phyloP scores from a whole-genome alignment of 139 green algal species.

The Microglena sp. region DNA sequence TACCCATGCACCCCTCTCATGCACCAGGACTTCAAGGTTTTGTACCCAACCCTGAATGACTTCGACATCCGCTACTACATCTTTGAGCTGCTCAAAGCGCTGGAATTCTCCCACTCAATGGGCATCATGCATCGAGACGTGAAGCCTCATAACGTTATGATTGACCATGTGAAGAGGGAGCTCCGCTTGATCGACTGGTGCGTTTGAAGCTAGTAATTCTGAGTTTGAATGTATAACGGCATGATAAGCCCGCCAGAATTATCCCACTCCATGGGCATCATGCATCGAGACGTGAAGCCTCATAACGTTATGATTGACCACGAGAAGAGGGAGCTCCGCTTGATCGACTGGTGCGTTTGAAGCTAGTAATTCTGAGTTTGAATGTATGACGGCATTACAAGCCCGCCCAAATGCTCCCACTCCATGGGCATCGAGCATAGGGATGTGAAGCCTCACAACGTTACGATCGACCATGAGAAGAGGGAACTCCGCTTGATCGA shows the following conservation, averaged over 20 bases:
- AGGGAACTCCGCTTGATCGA: background rate
- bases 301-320: conserved; percentile 48
- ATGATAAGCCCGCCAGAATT: background rate
- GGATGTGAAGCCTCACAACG: background rate
- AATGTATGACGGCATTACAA: background rate
- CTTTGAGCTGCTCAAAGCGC: conserved; percentile 89
- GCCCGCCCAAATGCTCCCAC: background rate
- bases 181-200: conserved; percentile 97
- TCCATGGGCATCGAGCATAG: background rate
- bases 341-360: background rate
- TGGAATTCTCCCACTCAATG: conserved; percentile 91
- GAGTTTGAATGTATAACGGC: background rate
- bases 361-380: background rate
- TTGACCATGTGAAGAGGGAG: conserved; percentile 56
- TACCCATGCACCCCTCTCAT: background rate
- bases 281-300: conserved; percentile 68
- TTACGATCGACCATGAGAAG: background rate
- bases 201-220: too few relatives aligned
- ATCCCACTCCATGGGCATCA: conserved; percentile 83
- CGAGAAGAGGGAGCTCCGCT: background rate
- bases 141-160: background rate
- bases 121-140: conserved; percentile 78
- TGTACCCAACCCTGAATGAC: conserved; percentile 95
- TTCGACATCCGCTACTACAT: conserved; percentile 98
- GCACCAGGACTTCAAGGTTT: conserved; percentile 51